Conservation (phyloP, 176 grass and related monocot genomes). For the Typha latifolia region DNA sequence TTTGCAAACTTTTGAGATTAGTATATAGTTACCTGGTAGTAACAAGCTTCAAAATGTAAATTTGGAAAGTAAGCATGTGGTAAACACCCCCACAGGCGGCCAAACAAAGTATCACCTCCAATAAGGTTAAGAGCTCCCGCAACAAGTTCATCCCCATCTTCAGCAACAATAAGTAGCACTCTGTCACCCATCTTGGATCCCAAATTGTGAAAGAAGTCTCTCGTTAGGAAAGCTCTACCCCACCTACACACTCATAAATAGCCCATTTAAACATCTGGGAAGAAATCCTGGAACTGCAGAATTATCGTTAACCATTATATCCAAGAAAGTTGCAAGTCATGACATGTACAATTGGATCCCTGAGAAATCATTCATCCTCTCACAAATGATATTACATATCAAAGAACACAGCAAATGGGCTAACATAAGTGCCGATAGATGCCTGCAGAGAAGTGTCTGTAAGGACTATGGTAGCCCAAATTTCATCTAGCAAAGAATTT, state of each 20-base stretch:
- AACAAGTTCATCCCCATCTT: constrained; percentile 56
- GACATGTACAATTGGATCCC: no score
- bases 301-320: no score
- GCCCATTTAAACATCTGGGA: background rate
- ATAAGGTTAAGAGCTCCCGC: constrained; percentile 92
- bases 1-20: no score
- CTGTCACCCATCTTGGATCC: constrained; percentile 78
- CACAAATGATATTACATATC: no score
- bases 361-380: no score
- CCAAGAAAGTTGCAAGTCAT: no score
- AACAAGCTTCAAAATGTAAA: constrained; percentile 97
- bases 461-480: no score
- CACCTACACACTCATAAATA: constrained; percentile 39
- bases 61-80: constrained; percentile 76
- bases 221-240: constrained; percentile 80
- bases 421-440: no score
- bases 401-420: no score
- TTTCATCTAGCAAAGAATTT: no score
- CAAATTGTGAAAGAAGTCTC: constrained; percentile 80
- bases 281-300: background rate
- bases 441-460: no score
- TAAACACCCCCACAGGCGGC: constrained; percentile 87
- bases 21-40: constrained; percentile 79
- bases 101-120: constrained; percentile 84
- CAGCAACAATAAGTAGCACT: constrained; percentile 78